These are phyloP conservation scores for Psophocarpus tetragonolobus DNA, from an alignment of 306 rosid genomes.

Conservation along the genomic window DNA sequence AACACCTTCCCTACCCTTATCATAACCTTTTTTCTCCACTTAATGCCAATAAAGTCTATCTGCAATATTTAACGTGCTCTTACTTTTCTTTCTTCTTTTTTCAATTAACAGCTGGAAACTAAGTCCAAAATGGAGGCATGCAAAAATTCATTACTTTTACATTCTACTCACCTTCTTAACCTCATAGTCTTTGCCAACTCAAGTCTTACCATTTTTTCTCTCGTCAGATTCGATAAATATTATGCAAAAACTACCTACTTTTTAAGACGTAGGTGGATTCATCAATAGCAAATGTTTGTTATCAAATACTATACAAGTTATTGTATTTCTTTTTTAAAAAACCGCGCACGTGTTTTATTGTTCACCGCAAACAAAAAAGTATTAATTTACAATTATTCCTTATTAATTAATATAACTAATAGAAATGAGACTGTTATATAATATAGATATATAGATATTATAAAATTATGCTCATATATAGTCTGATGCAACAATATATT, in stretches of 20 bases:
- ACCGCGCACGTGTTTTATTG: not conserved
- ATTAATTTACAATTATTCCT: not conserved
- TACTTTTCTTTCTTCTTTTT: constrained; percentile 29
- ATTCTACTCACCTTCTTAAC: not conserved
- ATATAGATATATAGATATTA: not conserved
- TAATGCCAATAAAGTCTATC: constrained; percentile 36
- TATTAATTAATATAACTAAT: not conserved
- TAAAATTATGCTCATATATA: not conserved
- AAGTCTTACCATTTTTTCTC: not conserved
- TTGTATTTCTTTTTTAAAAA: not conserved
- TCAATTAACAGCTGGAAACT: constrained; percentile 36
- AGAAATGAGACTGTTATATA: not conserved
- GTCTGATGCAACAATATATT: not conserved
- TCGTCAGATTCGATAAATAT: not conserved
- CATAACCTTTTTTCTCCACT: constrained; percentile 31
- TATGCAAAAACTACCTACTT: too few species aligned
- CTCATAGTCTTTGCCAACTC: not conserved
- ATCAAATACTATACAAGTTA: not conserved
- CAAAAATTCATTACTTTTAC: not conserved
- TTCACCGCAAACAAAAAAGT: not conserved
- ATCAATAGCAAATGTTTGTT: not conserved
- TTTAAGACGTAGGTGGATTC: not conserved
- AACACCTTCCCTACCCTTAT: too few species aligned
- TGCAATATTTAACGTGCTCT: constrained; percentile 24
- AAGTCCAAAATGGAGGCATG: not conserved